phyloP scores from a whole-genome alignment of 805 yeast genomes.

The Lipomyces starkeyi region DNA sequence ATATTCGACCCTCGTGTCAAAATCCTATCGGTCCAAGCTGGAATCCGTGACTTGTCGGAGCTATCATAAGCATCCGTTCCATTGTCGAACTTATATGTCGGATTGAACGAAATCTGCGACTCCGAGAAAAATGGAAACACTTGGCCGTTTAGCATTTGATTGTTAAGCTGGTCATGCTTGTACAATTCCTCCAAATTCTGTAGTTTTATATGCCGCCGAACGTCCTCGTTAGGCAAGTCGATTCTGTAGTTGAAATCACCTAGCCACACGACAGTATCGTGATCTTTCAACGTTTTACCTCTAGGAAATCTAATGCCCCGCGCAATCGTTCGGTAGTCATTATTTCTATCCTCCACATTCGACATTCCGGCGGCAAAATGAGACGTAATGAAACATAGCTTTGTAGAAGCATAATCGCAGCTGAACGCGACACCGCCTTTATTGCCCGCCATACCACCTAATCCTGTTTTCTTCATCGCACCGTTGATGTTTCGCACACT shows the following conservation, averaged over 20 bases:
- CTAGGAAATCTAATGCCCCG: constrained; percentile 80
- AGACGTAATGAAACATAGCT: constrained; percentile 83
- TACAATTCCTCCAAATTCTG: constrained; percentile 59
- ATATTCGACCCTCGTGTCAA: constrained; percentile 65
- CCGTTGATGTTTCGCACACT: constrained; percentile 86
- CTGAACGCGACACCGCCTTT: constrained; percentile 96
- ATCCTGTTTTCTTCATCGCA: constrained; percentile 91
- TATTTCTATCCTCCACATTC: constrained; percentile 82
- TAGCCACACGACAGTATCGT: constrained; percentile 87
- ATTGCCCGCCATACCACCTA: constrained; percentile 96
- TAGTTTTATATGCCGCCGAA: constrained; percentile 58
- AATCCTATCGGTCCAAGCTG: constrained; percentile 96
- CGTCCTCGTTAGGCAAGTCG: constrained; percentile 71
- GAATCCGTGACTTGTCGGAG: constrained; percentile 89
- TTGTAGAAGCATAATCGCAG: constrained; percentile 78
- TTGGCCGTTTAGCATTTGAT: constrained; percentile 72
- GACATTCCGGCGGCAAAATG: constrained; percentile 93
- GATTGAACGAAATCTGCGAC: constrained; percentile 74
- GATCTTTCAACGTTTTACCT: constrained; percentile 76
- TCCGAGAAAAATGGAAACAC: constrained; percentile 81
- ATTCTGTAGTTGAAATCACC: constrained; percentile 94
- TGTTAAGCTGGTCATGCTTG: constrained; percentile 76
- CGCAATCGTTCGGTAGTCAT: constrained; percentile 77
- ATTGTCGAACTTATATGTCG: constrained; percentile 91
- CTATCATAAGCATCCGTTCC: constrained; percentile 82